phyloP scores from a whole-genome alignment of 805 yeast species.

The Candida gorgasii region DNA sequence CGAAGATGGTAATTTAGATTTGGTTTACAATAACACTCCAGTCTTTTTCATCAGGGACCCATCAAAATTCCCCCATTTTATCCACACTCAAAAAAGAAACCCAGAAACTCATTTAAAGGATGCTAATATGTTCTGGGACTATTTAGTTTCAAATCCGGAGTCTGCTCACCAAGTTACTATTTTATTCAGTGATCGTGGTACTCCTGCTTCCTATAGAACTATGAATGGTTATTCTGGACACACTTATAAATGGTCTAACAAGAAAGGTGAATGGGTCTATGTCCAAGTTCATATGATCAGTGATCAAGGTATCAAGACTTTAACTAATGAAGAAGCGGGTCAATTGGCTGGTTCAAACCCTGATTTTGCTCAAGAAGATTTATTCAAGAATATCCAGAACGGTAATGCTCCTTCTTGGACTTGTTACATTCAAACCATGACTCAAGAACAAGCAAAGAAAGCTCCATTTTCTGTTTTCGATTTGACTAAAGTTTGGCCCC shows the following conservation, averaged over 20 bases:
- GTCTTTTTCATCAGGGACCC: conserved; percentile 85
- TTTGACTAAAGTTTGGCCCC: conserved; percentile 92
- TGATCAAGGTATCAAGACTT: conserved; percentile 59
- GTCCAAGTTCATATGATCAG: conserved; percentile 74
- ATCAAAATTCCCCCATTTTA: conserved; percentile 81
- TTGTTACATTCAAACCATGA: conserved; percentile 82
- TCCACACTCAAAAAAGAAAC: conserved; percentile 86
- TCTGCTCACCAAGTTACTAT: conserved; percentile 72
- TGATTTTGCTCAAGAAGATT: conserved; percentile 77
- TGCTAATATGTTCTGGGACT: conserved; percentile 84
- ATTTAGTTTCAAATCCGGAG: conserved; percentile 70
- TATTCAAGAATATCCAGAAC: conserved; percentile 72
- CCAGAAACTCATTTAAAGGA: conserved; percentile 81
- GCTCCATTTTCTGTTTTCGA: conserved; percentile 84
- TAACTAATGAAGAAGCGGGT: conserved; percentile 67
- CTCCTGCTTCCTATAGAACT: conserved; percentile 70
- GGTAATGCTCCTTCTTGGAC: conserved; percentile 87
- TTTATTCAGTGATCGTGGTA: conserved; percentile 79
- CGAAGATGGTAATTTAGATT: conserved; percentile 81
- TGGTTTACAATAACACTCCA: conserved; percentile 86
- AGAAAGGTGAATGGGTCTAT: conserved; percentile 73
- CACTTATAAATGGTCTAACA: conserved; percentile 77
- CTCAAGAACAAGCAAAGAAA: conserved; percentile 73
- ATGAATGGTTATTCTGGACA: conserved; percentile 88
- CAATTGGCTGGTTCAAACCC: conserved; percentile 74